These are phyloP conservation scores for Cryptosporidium ubiquitum DNA, from an alignment of 169 alveolate genomes.

Conservation along the genomic window DNA sequence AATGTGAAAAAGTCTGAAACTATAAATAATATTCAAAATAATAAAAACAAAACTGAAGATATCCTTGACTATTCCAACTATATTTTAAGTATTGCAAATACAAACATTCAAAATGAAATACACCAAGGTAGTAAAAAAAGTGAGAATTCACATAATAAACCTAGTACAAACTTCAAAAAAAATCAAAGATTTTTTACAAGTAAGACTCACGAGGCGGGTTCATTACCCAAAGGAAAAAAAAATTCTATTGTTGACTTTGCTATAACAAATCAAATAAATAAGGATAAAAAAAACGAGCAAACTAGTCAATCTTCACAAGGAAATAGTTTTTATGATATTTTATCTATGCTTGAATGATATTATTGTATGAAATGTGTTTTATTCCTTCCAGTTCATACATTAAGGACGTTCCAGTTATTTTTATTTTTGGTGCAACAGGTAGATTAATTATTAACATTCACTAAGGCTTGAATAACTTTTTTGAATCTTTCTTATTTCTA, in stretches of 20 bases:
- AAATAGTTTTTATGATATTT: conserved; percentile 52
- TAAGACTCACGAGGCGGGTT: background rate
- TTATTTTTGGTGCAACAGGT: conserved; percentile 69
- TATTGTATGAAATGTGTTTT: background rate
- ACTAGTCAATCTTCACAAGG: background rate
- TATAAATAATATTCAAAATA: background rate
- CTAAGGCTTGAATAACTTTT: background rate
- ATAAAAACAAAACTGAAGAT: background rate
- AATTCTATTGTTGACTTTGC: background rate
- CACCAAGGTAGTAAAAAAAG: background rate
- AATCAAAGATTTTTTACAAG: background rate
- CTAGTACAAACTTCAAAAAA: background rate
- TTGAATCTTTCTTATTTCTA: background rate
- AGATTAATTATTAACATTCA: background rate
- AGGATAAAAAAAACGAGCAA: background rate
- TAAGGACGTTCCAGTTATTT: conserved; percentile 48
- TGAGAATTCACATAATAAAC: background rate
- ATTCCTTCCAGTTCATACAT: background rate
- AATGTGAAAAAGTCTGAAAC: background rate
- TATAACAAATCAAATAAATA: background rate
- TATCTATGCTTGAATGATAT: conserved; percentile 33
- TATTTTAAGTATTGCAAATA: background rate
- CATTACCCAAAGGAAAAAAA: background rate
- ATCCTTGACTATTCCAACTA: conserved; percentile 2
- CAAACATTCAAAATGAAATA: background rate